Percentiles rank a stretch among this genome's conserved stretches.
phyloP scores from a whole-genome alignment of 345 rosid genomes.

The Eutrema heterophyllum region DNA sequence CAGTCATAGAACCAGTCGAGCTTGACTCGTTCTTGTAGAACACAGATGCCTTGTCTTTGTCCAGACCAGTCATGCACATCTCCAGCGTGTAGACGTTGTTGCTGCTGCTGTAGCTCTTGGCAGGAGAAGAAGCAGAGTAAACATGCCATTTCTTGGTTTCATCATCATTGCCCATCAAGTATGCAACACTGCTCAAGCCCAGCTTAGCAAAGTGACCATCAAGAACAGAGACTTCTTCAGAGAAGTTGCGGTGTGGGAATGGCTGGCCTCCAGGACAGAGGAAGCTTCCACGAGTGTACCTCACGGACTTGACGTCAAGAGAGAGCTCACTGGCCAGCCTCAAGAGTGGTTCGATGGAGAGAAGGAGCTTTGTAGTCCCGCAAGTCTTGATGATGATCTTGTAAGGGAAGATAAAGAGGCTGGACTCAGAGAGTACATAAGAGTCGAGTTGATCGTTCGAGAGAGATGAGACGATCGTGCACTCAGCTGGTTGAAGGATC shows the following conservation, averaged over 20 bases:
- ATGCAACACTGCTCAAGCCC: conserved; percentile 37
- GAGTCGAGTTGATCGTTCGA: conserved; percentile 62
- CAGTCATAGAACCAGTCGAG: conserved; percentile 51
- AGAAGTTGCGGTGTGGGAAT: conserved; percentile 66
- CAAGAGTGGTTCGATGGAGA: conserved; percentile 49
- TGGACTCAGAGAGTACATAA: conserved; percentile 80
- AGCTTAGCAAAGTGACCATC: conserved; percentile 41
- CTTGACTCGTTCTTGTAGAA: conserved; percentile 43
- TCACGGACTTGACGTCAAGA: conserved; percentile 38
- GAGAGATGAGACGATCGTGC: conserved; percentile 64
- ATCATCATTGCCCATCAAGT: conserved; percentile 41
- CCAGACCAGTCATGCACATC: conserved; percentile 82
- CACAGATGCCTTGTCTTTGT: conserved; percentile 44
- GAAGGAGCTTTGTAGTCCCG: conserved; percentile 71
- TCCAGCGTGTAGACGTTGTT: conserved; percentile 42
- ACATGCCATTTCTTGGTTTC: conserved; percentile 58
- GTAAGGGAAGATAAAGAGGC: conserved; percentile 57
- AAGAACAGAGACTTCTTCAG: conserved; percentile 53
- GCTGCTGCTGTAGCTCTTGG: neutral
- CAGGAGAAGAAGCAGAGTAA: conserved; percentile 44
- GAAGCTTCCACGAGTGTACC: conserved; percentile 81
- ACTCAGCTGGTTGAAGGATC: conserved; percentile 54
- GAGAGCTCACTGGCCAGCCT: conserved; percentile 42
- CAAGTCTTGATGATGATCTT: conserved; percentile 74
- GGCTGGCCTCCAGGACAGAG: conserved; percentile 72